Percentiles rank a stretch among this genome's conserved stretches.
phyloP scores from a whole-genome alignment of 768 basidiomycete species.

The Leccinum ochraceum region DNA sequence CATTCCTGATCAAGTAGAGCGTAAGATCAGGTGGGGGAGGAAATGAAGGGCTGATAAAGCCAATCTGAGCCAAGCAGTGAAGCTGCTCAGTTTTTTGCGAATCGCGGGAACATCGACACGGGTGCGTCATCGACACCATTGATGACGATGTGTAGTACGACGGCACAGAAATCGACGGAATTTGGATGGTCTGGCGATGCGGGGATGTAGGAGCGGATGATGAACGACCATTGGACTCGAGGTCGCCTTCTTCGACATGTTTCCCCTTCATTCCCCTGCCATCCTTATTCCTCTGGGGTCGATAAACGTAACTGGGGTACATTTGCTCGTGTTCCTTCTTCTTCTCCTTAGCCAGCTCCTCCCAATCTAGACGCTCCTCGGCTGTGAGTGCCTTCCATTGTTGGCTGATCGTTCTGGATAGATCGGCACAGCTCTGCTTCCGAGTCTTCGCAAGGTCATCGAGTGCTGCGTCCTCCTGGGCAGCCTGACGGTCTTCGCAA shows the following conservation, averaged over 20 bases:
- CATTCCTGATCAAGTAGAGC: not conserved
- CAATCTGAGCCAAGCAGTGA: too few relatives aligned
- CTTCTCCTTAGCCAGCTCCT: slow-evolving; percentile 73
- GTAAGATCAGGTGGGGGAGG: not conserved
- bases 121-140: slow-evolving; percentile 53
- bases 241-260: slow-evolving; percentile 43
- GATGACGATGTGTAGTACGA: slow-evolving; percentile 67
- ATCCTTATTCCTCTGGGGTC: slow-evolving; percentile 62
- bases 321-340: slow-evolving; percentile 76
- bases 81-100: slow-evolving; percentile 36
- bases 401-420: slow-evolving; percentile 80
- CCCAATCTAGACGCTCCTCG: slow-evolving; percentile 74
- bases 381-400: slow-evolving; percentile 70
- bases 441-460: slow-evolving; percentile 53
- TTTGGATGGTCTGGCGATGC: slow-evolving; percentile 66
- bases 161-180: slow-evolving; percentile 61
- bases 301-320: slow-evolving; percentile 79
- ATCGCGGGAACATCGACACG: slow-evolving; percentile 31
- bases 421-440: slow-evolving; percentile 75
- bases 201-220: slow-evolving; percentile 64
- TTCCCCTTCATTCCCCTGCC: slow-evolving; percentile 50
- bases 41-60: not conserved
- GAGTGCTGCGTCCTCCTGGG: slow-evolving; percentile 45
- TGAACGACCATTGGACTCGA: slow-evolving; percentile 37
- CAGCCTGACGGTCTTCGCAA: slow-evolving; percentile 67